Percentiles rank a stretch among this genome's conserved stretches.
Evolutionary conservation across 306 rosid species (phyloP).

Genomic region (Quercus cerris): DNA sequence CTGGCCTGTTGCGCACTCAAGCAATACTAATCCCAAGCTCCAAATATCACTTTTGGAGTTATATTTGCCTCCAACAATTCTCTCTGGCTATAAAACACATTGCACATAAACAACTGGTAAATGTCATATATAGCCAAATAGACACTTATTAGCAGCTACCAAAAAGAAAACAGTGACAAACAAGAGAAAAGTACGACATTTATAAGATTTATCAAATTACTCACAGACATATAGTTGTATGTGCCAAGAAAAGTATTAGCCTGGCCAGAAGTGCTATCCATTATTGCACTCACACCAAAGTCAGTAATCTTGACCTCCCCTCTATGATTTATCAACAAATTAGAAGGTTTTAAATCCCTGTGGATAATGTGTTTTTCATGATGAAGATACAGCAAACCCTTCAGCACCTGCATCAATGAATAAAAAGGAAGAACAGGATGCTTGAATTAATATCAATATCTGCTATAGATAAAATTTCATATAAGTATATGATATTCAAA

Average conservation of each 20-base stretch:
- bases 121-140: not conserved
- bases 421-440: slow-evolving; percentile 6
- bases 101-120: slow-evolving; percentile 15
- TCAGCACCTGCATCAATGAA: slow-evolving; percentile 66
- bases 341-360: slow-evolving; percentile 94
- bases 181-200: not conserved
- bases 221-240: slow-evolving; percentile 94
- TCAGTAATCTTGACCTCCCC: slow-evolving; percentile 99
- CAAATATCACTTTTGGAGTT: slow-evolving; percentile 92
- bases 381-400: slow-evolving; percentile 89
- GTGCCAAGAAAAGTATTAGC: slow-evolving; percentile 97
- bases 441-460: slow-evolving; percentile 16
- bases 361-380: slow-evolving; percentile 88
- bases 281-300: slow-evolving; percentile 94
- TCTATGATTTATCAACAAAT: slow-evolving; percentile 78
- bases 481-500: slow-evolving; percentile 6
- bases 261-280: slow-evolving; percentile 90
- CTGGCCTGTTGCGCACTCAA: slow-evolving; percentile 86
- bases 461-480: not conserved
- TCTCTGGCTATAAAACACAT: slow-evolving; percentile 79
- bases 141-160: not conserved
- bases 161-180: not conserved
- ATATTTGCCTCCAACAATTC: slow-evolving; percentile 72
- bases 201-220: slow-evolving; percentile 27
- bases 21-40: slow-evolving; percentile 90